Base-by-base conservation (phyloP, 139 green algal genomes). In the Diplosphaera chodatii region DNA sequence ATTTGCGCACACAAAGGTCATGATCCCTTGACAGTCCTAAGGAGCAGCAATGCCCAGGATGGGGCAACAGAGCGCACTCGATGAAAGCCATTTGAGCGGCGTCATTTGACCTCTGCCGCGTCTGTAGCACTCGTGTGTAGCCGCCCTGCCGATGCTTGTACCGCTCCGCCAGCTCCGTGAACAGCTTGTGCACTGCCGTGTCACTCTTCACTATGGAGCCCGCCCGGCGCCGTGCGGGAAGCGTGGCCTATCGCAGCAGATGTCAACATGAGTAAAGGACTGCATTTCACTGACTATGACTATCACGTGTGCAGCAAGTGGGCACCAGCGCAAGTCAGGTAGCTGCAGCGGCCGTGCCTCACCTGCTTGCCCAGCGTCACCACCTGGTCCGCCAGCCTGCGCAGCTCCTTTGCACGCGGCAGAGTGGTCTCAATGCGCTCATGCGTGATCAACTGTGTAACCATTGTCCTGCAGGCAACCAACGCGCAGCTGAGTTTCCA, bases 391-490 rank as follows among this genome's bases (percentile, higher is more conserved):
- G 90, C 89, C 59, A 93, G 72, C n/a, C 84, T 86, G 40, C 86
- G 82, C 55, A 97, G 82, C 66, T 91, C 87, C 62, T 94, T 93
- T 10, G 92, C 92, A 41, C 92, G 93, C 1, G 85, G 69, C 32
- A 97, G 64, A 0, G 93, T 98, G 1, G 94, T 98, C 40, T 96
- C 79, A 40, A 98, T 96, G 6, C 94, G 78, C 79, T 97, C 93
- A 71, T 98, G 90, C 63, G 91, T 62, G 1, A 98, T 81, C 64
- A 98, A 78, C 80, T 98, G 94, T 0, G 92, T 90, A 27, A 96
- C 93, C 89, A 98, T 94, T 0, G 92, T 98, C 78, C 93, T 96
- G 82, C 55, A 69, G 28, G 30, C n/a, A n/a, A n/a, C n/a, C n/a
- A n/a, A n/a, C n/a, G n/a, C n/a, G n/a, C n/a, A n/a, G n/a, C n/a